These are phyloP conservation scores for Eucalyptus cloeziana DNA, from an alignment of 345 rosid genomes.

Conservation along the genomic window DNA sequence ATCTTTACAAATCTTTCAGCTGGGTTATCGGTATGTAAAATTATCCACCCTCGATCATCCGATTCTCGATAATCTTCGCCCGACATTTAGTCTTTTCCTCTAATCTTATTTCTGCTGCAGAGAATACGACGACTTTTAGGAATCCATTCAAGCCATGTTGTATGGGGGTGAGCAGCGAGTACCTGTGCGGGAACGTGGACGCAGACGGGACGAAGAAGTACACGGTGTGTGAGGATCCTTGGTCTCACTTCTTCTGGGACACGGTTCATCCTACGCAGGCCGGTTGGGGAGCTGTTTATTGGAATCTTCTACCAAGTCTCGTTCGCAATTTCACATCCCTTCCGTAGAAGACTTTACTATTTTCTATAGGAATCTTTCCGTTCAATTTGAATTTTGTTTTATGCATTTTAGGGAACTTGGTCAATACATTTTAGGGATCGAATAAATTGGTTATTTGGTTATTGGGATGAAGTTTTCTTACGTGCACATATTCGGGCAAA, in stretches of 20 bases:
- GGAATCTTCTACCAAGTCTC: not conserved
- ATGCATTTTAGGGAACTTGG: not conserved
- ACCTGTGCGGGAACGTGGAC: not conserved
- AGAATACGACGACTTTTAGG: not conserved
- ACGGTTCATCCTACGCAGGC: not conserved
- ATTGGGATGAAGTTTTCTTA: not conserved
- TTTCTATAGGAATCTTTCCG: not conserved
- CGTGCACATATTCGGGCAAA: not conserved
- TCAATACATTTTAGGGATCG: not conserved
- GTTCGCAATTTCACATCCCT: not conserved
- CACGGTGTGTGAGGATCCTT: not conserved
- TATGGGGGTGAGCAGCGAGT: not conserved
- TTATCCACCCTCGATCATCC: not conserved
- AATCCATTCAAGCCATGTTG: not conserved
- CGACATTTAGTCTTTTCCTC: not conserved
- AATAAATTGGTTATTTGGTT: not conserved
- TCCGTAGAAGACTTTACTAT: not conserved
- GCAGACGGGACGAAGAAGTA: not conserved
- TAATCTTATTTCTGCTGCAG: not conserved
- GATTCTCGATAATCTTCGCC: not conserved
- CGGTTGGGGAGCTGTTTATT: not conserved
- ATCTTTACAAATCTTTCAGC: constrained; percentile 22
- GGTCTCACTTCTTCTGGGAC: not conserved
- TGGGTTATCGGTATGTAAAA: not conserved
- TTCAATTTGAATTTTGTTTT: not conserved